Evolutionary conservation across 148 eudicot species (phyloP).

Genomic region (Chenopodium album): DNA sequence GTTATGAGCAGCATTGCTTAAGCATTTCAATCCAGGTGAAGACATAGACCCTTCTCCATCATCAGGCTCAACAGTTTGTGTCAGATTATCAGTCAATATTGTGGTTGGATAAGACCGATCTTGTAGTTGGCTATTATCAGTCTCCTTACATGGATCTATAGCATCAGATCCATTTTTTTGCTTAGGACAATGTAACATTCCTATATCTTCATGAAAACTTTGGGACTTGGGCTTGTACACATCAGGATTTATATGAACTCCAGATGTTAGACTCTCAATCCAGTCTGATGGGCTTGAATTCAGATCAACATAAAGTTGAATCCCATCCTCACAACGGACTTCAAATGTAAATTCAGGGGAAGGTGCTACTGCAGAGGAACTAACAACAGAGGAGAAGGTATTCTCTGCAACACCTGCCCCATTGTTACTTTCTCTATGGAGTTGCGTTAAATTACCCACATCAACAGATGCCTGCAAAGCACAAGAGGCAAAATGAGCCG

Average conservation of each 20-base stretch:
- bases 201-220: constrained; percentile 39
- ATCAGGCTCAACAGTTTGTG: constrained; percentile 23
- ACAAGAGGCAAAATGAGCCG: constrained; percentile 5
- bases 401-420: constrained; percentile 32
- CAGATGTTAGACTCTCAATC: constrained; percentile 36
- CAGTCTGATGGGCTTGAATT: constrained; percentile 48
- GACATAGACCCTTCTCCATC: constrained; percentile 23
- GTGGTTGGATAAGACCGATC: constrained; percentile 28
- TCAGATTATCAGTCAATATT: constrained; percentile 12
- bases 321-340: constrained; percentile 44
- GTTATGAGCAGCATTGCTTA: constrained; percentile 5
- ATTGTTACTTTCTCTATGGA: constrained; percentile 26
- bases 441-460: constrained; percentile 25
- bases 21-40: constrained; percentile 7
- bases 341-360: constrained; percentile 37
- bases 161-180: constrained; percentile 23
- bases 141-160: constrained; percentile 25
- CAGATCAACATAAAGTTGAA: constrained; percentile 54
- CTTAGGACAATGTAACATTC: constrained; percentile 16
- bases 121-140: constrained; percentile 21
- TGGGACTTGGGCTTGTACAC: constrained; percentile 25
- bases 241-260: constrained; percentile 28
- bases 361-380: constrained; percentile 29
- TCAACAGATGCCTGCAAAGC: constrained; percentile 33
- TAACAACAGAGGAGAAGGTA: constrained; percentile 31